Base-by-base conservation (phyloP, 2,329 filamentous ascomycete species). In the Chrysosphaeria jannelii region DNA sequence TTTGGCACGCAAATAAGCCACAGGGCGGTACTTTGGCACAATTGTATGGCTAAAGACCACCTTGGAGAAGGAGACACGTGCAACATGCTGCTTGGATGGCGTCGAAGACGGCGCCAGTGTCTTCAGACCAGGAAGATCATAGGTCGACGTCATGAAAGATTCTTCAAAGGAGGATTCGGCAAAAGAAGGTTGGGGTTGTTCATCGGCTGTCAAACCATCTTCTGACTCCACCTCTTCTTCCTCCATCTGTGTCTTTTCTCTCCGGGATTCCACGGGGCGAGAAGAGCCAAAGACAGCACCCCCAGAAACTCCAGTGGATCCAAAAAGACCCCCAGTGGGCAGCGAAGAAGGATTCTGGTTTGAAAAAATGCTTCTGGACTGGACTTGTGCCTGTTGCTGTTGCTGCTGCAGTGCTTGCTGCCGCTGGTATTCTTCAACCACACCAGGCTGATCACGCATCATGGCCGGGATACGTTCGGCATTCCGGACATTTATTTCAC, bases 21-120 rank as follows among this genome's bases (percentile, higher is more conserved):
- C 52, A 3, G 55, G 47, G 27, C 55, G 53, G 32, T 62, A 53
- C 39, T 67, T 68, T 25, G 60, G 53, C 4, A 67, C 50, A 16
- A 62, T 38, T 23, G 58, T 55, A 38, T 63, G 53, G 21, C 48
- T 51, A 38, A 66, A 62, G 16, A 39, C 30, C 14, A 65, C 44
- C 26, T 46, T 43, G 13, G 44, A 36, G 28, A 30, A 54, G 7
- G 42, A 35, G 22, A 66, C 39, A 22, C 56, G 51, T 2, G 55
- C 53, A 22, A 68, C 56, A 18, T 60, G 58, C 37, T 67, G 61
- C 38, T 60, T 59, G 10, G 49, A 51, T 1, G 47, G 41, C 0
- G 47, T 50, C 14, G 46, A 42, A 10, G 48, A 51, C 2, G 61
- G 56, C 0, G 43, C 35, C 4, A 68, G 44, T 0, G 58, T 61